Evolutionary conservation across 2,329 filamentous ascomycete genomes (phyloP), one percentile per base, ranked within the genome.

Genomic region (Fusarium abutilonis): DNA sequence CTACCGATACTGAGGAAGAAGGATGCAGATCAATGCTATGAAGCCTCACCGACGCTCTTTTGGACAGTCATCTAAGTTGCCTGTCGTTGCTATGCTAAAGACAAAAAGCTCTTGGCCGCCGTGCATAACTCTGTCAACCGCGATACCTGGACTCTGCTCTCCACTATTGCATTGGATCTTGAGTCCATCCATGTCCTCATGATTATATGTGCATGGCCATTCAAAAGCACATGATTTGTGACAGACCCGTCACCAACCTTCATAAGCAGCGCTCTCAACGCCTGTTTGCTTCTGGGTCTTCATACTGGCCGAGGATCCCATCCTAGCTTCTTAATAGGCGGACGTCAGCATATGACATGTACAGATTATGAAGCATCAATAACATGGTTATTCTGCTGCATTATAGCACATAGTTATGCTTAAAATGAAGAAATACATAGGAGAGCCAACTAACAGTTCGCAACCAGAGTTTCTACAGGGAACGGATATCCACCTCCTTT

Each of bases 41-140:
- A 80, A 9, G 68, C 79, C 2, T 78, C 78, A 3, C 76, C 78
- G 2, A 74, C 82, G 9, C 76, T 86, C 7, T 86, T 86, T 66
- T 86, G 83, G 83, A 75, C 79, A n/a, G 77, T 86, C 51, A 74
- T 86, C 38, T 79, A 78, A 58, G 78, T 83, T 15, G 75, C 81
- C 8, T 80, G 78, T 23, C 81, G 83, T 3, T 79, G 82, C 1
- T 83, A 83, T 60, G 75, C 80, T 4, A 77, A 77, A 35, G 77
- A 78, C 38, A 68, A 75, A 2, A 73, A 73, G 4, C 69, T 81
- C 17, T 76, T 82, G 15, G 70, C 75, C 1, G 79, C 81, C 38
- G 70, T 85, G 6, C 73, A 79, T 38, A 81, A 83, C n/a, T 72
- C 79, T 13, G 72, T 86, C 9, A 75, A 75, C 54, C 72, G 75